Conservation (phyloP, 179 eudicot genomes). For the Beta macrorhiza region DNA sequence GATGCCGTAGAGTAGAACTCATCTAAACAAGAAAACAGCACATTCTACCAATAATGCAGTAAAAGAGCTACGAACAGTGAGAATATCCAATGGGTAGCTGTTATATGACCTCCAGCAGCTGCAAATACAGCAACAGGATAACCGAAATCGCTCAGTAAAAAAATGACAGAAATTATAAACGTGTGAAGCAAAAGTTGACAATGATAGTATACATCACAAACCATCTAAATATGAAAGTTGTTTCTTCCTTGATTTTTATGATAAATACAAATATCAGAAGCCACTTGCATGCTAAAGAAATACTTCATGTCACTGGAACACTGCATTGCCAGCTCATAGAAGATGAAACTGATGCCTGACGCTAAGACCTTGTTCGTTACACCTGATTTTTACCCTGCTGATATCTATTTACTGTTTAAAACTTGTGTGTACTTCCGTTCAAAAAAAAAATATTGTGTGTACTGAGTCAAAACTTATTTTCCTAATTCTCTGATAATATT, state of each 20-base stretch:
- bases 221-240: neutral
- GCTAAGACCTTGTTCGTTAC: no score
- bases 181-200: neutral
- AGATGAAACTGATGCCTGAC: conserved; percentile 2
- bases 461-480: no score
- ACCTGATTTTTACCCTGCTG: no score
- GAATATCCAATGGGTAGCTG: conserved; percentile 39
- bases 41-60: conserved; percentile 36
- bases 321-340: neutral
- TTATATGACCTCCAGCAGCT: conserved; percentile 48
- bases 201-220: neutral
- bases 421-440: no score
- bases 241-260: neutral
- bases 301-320: neutral
- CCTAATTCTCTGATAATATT: no score
- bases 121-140: conserved; percentile 34
- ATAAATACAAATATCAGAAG: neutral
- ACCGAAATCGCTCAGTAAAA: conserved; percentile 19
- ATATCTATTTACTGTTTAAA: no score
- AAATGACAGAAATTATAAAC: neutral
- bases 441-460: no score
- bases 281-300: neutral
- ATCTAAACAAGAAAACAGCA: conserved; percentile 27
- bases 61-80: conserved; percentile 42
- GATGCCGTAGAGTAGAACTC: conserved; percentile 32